phyloP scores from a whole-genome alignment of 306 rosid species.

The Quercus bicolor region DNA sequence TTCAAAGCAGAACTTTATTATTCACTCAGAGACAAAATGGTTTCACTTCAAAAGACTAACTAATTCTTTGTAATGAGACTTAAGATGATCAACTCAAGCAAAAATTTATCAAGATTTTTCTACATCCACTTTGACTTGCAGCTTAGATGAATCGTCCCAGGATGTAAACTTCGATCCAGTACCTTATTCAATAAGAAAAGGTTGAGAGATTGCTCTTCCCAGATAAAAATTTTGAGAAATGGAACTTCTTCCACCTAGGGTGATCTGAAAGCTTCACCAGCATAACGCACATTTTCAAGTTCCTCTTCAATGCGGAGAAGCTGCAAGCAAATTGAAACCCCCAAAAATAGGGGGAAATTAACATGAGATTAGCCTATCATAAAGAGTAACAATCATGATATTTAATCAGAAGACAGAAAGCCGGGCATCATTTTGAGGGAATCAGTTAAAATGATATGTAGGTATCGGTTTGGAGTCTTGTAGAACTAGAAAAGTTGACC shows the following conservation, averaged over 20 bases:
- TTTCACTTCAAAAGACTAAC: not conserved
- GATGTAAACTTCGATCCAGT: not conserved
- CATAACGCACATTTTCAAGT: conserved; percentile 83
- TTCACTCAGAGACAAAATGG: not conserved
- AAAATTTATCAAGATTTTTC: not conserved
- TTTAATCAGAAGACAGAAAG: not conserved
- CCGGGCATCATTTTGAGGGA: not conserved
- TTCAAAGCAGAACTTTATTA: conserved; percentile 1
- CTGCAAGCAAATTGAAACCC: conserved; percentile 44
- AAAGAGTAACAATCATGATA: not conserved
- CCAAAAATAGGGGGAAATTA: not conserved
- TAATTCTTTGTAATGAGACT: not conserved
- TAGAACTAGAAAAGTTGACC: not conserved
- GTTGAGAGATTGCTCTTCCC: not conserved
- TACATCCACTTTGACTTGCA: not conserved
- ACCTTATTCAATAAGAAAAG: not conserved
- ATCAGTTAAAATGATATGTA: not conserved
- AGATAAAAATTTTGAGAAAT: not conserved
- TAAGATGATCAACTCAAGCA: conserved; percentile 2
- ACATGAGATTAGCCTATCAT: conserved; percentile 5
- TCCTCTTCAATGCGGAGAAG: conserved; percentile 98
- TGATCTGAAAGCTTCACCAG: conserved; percentile 91
- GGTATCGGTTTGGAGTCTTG: not conserved
- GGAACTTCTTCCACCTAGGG: conserved; percentile 34
- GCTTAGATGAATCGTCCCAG: not conserved